These are phyloP conservation scores for Pachyrhizus erosus DNA, from an alignment of 306 rosid genomes.

Conservation along the genomic window DNA sequence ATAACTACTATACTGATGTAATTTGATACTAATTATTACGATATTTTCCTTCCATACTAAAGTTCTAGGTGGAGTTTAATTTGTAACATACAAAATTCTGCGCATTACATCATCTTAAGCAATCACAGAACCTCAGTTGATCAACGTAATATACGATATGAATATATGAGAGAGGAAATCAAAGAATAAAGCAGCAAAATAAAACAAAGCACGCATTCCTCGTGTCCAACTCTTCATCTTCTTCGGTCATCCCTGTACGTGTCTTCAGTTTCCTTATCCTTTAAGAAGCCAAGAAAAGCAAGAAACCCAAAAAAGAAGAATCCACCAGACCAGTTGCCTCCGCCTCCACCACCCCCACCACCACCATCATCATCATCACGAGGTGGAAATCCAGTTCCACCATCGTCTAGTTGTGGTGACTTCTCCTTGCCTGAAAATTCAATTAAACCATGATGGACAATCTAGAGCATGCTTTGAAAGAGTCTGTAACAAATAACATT, in stretches of 20 bases:
- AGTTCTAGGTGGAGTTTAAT: not conserved
- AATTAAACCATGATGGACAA: not conserved
- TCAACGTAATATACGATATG: conserved; percentile 28
- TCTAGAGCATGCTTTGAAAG: conserved; percentile 25
- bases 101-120: conserved; percentile 37
- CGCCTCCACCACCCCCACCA: conserved; percentile 97
- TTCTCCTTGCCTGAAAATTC: conserved; percentile 87
- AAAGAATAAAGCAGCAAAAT: conserved; percentile 40
- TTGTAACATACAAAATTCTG: conserved; percentile 30
- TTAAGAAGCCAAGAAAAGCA: conserved; percentile 86
- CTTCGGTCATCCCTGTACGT: conserved; percentile 65
- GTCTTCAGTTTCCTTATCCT: conserved; percentile 86
- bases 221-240: conserved; percentile 48
- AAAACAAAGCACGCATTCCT: conserved; percentile 18
- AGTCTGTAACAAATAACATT: conserved; percentile 13
- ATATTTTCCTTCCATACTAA: conserved; percentile 14
- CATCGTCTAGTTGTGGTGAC: conserved; percentile 86
- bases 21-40: conserved; percentile 6
- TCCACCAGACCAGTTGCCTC: conserved; percentile 97
- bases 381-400: conserved; percentile 87
- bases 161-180: conserved; percentile 29
- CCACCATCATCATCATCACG: conserved; percentile 90
- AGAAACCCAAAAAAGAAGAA: conserved; percentile 97
- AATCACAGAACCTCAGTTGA: conserved; percentile 45
- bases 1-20: not conserved